Evolutionary conservation across 2,329 filamentous ascomycete species (phyloP).

Genomic region (Penicillium verrucosum): DNA sequence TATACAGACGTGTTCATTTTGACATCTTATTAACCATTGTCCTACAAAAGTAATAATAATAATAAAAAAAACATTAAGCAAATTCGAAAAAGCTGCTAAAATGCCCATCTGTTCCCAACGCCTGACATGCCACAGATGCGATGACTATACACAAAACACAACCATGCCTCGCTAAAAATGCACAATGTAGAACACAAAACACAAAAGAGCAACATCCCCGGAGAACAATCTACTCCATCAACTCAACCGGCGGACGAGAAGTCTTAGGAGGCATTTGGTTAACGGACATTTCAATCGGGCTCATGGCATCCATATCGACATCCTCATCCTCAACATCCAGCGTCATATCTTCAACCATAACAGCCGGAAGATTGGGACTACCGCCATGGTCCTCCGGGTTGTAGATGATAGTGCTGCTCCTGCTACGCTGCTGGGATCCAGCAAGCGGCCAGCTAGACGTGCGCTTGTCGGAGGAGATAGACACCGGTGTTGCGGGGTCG

Average conservation of each 20-base stretch:
- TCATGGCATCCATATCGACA: constrained; percentile 46
- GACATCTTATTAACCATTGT: neutral
- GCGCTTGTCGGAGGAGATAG: constrained; percentile 33
- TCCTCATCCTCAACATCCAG: constrained; percentile 41
- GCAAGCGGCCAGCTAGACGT: constrained; percentile 31
- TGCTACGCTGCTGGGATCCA: constrained; percentile 37
- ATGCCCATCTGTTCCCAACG: constrained; percentile 17
- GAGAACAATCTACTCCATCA: constrained; percentile 45
- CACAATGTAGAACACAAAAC: constrained; percentile 2
- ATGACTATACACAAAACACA: constrained; percentile 14
- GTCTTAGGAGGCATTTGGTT: constrained; percentile 51
- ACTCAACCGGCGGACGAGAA: constrained; percentile 54
- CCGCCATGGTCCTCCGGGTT: constrained; percentile 61
- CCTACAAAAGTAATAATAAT: neutral
- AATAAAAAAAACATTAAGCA: neutral
- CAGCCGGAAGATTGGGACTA: constrained; percentile 58
- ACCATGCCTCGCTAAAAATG: constrained; percentile 18
- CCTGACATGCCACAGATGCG: constrained; percentile 13
- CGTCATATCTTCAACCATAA: constrained; percentile 62
- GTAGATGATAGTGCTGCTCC: constrained; percentile 61
- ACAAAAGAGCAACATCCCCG: neutral
- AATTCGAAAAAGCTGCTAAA: neutral
- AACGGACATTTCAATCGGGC: constrained; percentile 42
- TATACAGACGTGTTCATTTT: neutral
- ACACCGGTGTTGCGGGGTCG: constrained; percentile 37